Percentiles rank a stretch among this genome's conserved stretches.
phyloP scores from a whole-genome alignment of 257 asterid species.

The Nicotiana paniculata region DNA sequence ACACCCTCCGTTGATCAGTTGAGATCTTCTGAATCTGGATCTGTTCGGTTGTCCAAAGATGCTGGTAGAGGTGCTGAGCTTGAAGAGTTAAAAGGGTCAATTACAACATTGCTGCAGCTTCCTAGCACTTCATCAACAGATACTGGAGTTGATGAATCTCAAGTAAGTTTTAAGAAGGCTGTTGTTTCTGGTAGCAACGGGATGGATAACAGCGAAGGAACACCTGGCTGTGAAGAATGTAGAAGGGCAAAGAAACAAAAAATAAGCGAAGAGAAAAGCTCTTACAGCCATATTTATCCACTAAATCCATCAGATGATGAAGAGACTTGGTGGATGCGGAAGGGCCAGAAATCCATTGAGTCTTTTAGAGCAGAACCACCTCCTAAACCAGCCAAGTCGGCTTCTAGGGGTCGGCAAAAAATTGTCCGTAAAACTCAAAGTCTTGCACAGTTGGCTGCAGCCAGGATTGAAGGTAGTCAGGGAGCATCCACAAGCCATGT shows the following conservation, averaged over 20 bases:
- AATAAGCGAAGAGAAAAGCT: conserved; percentile 60
- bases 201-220: conserved; percentile 56
- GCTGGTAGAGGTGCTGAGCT: conserved; percentile 38
- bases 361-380: conserved; percentile 73
- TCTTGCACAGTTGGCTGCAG: conserved; percentile 92
- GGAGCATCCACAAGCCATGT: conserved; percentile 97
- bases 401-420: conserved; percentile 81
- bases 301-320: conserved; percentile 59
- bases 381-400: conserved; percentile 78
- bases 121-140: conserved; percentile 40
- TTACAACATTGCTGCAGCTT: conserved; percentile 54
- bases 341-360: conserved; percentile 62
- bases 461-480: conserved; percentile 96
- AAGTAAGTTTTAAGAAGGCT: conserved; percentile 42
- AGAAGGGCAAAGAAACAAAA: conserved; percentile 76
- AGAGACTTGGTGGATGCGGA: conserved; percentile 87
- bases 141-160: conserved; percentile 51
- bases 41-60: conserved; percentile 24
- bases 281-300: conserved; percentile 30
- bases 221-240: conserved; percentile 95
- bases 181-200: conserved; percentile 33
- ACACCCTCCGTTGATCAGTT: conserved; percentile 49
- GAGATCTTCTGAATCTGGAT: conserved; percentile 35
- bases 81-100: conserved; percentile 67
- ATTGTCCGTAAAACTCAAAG: conserved; percentile 88